Evolutionary conservation across 139 green algal genomes (phyloP), one percentile per base, ranked within the genome.

Genomic region (Bryopsis sp.): DNA sequence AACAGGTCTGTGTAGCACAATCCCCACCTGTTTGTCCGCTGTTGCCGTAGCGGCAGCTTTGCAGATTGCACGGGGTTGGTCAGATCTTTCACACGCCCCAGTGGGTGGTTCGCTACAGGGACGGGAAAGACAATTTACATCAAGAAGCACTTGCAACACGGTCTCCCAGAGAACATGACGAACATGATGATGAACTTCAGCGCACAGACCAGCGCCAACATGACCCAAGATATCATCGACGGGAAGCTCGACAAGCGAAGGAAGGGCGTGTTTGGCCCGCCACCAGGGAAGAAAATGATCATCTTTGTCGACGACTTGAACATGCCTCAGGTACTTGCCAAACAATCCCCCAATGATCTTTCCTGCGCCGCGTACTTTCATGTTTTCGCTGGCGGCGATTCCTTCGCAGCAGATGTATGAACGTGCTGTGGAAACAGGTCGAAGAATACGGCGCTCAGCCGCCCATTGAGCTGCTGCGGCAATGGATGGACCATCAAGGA

Each of bases 401-500:
- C 80, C 82, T 78, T 61, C n/a, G n/a, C n/a, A n/a, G n/a, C n/a
- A n/a, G n/a, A n/a, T n/a, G n/a, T n/a, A n/a, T n/a, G n/a, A n/a
- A n/a, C n/a, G n/a, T n/a, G n/a, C n/a, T n/a, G n/a, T n/a, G n/a
- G n/a, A n/a, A 63, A 8, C n/a, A n/a, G n/a, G n/a, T n/a, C n/a
- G n/a, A n/a, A n/a, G n/a, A n/a, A n/a, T n/a, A n/a, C n/a, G n/a
- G n/a, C n/a, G 78, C 79, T 29, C 78, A 84, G 73, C 86, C 88
- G 22, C 88, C 88, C 5, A 73, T 92, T 29, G 88, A 95, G 73
- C 82, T 95, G 58, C 81, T 95, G 48, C 92, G 92, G 79, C 82
- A 92, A 1, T 95, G 85, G 86, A 76, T 80, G 0, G 88, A 95
- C 80, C 88, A 92, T 77, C 86, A 85, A 29, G 92, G 88, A 81